Evolutionary conservation across 2,329 filamentous ascomycete species (phyloP).

Genomic region (Colletotrichum godetiae): DNA sequence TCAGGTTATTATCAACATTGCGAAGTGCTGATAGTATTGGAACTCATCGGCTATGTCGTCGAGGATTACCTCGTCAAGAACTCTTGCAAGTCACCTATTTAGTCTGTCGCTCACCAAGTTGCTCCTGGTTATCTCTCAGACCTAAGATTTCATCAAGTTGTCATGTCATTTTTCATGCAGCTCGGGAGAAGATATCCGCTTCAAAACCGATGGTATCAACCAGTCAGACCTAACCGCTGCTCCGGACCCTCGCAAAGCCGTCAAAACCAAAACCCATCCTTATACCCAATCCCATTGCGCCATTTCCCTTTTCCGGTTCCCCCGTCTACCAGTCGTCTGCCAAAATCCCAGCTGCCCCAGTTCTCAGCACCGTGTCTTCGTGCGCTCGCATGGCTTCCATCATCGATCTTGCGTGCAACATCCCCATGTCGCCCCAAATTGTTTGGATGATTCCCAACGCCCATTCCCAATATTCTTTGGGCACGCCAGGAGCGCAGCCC

Average conservation of each 20-base stretch:
- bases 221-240: conserved; percentile 1
- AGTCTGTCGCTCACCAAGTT: background rate
- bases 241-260: background rate
- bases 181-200: background rate
- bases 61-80: background rate
- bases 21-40: background rate
- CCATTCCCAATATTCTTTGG: conserved; percentile 56
- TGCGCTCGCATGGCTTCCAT: conserved; percentile 53
- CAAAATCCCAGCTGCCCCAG: conserved; percentile 29
- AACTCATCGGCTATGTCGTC: background rate
- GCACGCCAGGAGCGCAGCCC: conserved; percentile 58
- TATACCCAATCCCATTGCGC: background rate
- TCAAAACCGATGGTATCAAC: conserved; percentile 22
- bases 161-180: background rate
- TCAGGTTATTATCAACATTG: background rate
- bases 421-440: conserved; percentile 63
- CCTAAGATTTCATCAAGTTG: background rate
- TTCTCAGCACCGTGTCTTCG: conserved; percentile 35
- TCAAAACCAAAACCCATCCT: background rate
- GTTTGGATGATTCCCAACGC: conserved; percentile 57
- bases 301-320: background rate
- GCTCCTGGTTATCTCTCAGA: background rate
- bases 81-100: background rate
- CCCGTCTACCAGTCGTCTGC: conserved; percentile 28
- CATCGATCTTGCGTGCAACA: conserved; percentile 59